Base-by-base conservation (phyloP, 371 early-diverging fungal genomes). In the Batkoa obscura region DNA sequence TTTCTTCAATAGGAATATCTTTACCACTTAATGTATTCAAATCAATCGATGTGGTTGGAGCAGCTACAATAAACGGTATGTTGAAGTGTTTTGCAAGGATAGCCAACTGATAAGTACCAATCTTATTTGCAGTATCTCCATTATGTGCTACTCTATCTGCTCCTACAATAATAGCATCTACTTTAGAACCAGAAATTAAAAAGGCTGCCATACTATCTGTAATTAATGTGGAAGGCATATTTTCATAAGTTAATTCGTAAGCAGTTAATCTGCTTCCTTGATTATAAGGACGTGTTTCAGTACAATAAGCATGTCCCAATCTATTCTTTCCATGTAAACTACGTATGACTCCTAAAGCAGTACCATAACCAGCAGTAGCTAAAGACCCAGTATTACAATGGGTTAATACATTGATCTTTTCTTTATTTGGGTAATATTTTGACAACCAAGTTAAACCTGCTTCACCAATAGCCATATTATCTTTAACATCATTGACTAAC, bases 111-210 rank as follows among this genome's bases (percentile, higher is more conserved):
- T 92, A 94, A 1, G 94, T 96, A 32, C 96, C 97, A 51, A 96
- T 93, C 71, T 96, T 96, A 72, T 96, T 96, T 52, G 96, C 94
- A 0, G 96, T 96, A 61, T 96, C 96, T 37, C 96, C 96, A 59
- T 94, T 96, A 35, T 83, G 81, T 10, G 94, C 89, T 0, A 96
- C 93, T 59, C 94, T 83, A 62, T 96, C 97, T 0, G 97, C 97
- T 45, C 97, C 97, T 1, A 96, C 94, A 34, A 96, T 76, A 39
- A 96, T 81, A 33, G 93, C 97, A 12, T 76, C 70, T 3, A 84
- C 67, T 43, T 65, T 46, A 76, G 72, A 70, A 34, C 70, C 62
- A 0, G 67, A 65, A 42, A 94, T 60, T 13, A 94, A 66, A 4
- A 86, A 87, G 5, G 89, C 83, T 2, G 79, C 97, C 81, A 94